A percentile compares a stretch with the other conserved stretches of the same genome.
phyloP scores from a whole-genome alignment of 768 basidiomycete species.

The Mycena polygramma region DNA sequence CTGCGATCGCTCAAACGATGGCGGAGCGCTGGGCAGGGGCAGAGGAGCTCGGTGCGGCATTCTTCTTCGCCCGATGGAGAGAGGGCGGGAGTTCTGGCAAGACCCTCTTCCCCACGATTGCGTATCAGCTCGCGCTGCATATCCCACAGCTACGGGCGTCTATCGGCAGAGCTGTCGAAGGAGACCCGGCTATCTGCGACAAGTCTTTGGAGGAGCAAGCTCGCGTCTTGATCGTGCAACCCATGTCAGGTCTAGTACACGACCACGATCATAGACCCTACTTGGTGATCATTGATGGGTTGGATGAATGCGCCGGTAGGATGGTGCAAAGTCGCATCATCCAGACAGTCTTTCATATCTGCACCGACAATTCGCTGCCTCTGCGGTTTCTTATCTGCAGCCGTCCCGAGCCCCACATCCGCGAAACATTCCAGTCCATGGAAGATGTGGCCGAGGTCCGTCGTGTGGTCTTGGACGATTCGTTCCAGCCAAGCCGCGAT shows the following conservation, averaged over 20 bases:
- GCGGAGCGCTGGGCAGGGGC: not conserved
- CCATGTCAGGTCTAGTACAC: not conserved
- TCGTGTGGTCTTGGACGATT: not conserved
- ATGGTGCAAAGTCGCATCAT: conserved; percentile 3
- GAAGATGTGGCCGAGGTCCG: not conserved
- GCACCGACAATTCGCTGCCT: not conserved
- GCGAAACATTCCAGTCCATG: conserved; percentile 10
- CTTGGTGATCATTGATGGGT: conserved; percentile 12
- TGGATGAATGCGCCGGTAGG: conserved; percentile 12
- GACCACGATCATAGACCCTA: not conserved
- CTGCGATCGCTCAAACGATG: conserved; percentile 12
- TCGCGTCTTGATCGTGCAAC: not conserved
- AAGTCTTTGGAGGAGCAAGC: conserved; percentile 10
- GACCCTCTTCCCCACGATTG: not conserved
- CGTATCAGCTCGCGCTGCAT: conserved; percentile 11
- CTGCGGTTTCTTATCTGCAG: conserved; percentile 3
- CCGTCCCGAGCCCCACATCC: conserved; percentile 16
- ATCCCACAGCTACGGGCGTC: not conserved
- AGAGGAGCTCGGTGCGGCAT: not conserved
- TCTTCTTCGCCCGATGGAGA: conserved; percentile 10
- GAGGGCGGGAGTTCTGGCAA: not conserved
- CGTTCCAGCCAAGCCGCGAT: conserved; percentile 4
- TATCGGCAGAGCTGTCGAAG: conserved; percentile 7
- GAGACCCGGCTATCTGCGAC: conserved; percentile 8
- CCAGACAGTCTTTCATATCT: not conserved